Evolutionary conservation across 371 early-diverging fungal genomes (phyloP), one percentile per base, ranked within the genome.

Genomic region (Chytridium lagenaria): DNA sequence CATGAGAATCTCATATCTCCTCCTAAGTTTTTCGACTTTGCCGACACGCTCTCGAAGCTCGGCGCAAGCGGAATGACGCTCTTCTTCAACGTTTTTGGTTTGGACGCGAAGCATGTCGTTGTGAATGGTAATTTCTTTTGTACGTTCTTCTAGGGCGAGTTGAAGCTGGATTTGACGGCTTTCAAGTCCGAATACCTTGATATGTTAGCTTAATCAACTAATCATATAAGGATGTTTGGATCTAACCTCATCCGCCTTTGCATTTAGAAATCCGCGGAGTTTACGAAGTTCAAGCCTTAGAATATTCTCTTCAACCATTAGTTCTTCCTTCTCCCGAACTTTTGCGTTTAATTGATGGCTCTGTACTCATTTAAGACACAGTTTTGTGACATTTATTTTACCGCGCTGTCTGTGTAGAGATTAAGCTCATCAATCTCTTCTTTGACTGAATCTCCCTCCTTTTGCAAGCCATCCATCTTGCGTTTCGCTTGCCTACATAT

Each of bases 241-340:
- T 33, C 59, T 31, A 39, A 82, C 84, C 75, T 87, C 81, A 67
- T 87, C 85, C 7, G 86, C 81, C 33, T 84, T 74, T 1, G 80
- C 76, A 68, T 83, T 77, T 30, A 87, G 61, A 57, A 84, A 86
- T 1, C 81, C 78, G 22, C 84, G 77, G 22, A 87, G 76, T 59
- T 84, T 84, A n/a, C 82, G 77, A 22, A 88, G 77, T 77, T 88
- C 88, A 16, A 88, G 78, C 23, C 84, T 71, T 2, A 86, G 72
- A 34, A 88, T 78, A 67, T 80, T 85, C 67, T 85, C 87, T 57
- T 88, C 88, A 1, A 88, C 87, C 85, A 88, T 87, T 36, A 84
- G 50, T 30, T 88, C 85, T 73, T 88, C 88, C 75, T 86, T 88
- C 69, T 88, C 88, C 38, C 78, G 79, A 31, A 80, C 65, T 69